These are phyloP conservation scores for Penicillium janthinellum DNA, from an alignment of 2,329 filamentous ascomycete species.

Conservation along the genomic window DNA sequence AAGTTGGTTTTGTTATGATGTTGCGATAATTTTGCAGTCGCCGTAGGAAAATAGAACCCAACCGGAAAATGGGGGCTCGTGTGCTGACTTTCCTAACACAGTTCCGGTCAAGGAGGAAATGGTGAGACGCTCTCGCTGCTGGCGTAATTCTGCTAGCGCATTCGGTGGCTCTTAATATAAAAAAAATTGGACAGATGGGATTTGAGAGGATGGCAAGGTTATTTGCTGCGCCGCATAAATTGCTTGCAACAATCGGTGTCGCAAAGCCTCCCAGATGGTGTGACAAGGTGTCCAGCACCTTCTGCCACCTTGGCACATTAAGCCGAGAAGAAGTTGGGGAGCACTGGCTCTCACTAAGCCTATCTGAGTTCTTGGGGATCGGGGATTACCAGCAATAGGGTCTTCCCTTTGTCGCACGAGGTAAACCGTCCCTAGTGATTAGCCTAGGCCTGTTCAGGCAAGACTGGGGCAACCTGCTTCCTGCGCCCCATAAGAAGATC, in stretches of 20 bases:
- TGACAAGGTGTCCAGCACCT: background rate
- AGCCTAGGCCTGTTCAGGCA: background rate
- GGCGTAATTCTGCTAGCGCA: background rate
- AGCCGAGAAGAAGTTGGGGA: background rate
- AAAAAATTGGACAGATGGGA: too few species aligned
- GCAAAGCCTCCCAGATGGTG: background rate
- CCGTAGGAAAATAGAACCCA: background rate
- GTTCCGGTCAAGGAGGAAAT: background rate
- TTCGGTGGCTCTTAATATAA: background rate
- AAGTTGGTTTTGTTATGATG: background rate
- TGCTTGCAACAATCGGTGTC: background rate
- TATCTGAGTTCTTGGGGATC: background rate
- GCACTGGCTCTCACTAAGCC: background rate
- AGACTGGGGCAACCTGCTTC: background rate
- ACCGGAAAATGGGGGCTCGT: background rate
- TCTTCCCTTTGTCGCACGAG: background rate
- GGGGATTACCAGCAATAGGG: background rate
- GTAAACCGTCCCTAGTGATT: background rate
- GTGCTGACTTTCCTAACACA: background rate
- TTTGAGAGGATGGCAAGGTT: too few species aligned
- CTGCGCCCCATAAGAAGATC: background rate
- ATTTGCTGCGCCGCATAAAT: too few species aligned
- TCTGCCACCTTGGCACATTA: background rate
- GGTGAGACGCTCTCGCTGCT: background rate
- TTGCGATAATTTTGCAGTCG: background rate